Conservation (phyloP, 1,139 yeast species). For the Debaryomyces udenii region DNA sequence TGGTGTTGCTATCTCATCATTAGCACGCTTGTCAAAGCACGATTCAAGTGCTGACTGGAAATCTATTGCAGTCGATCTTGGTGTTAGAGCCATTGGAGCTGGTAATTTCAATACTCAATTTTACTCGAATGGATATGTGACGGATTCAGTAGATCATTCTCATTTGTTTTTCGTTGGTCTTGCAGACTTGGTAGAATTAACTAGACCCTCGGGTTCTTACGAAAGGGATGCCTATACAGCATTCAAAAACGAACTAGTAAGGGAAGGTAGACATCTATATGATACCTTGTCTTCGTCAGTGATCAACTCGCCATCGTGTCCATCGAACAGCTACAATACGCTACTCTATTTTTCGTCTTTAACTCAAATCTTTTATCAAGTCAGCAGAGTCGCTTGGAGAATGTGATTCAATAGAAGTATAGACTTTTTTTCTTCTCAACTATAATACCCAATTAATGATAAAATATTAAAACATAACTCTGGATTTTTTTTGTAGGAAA, state of each 20-base stretch:
- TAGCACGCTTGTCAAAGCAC: slow-evolving; percentile 20
- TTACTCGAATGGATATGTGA: slow-evolving; percentile 18
- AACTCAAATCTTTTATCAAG: slow-evolving; percentile 26
- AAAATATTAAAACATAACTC: slow-evolving; percentile 16
- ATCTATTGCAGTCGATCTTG: slow-evolving; percentile 22
- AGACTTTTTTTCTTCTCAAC: background rate
- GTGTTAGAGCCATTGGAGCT: slow-evolving; percentile 17
- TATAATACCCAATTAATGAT: slow-evolving; percentile 15
- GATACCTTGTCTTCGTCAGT: slow-evolving; percentile 16
- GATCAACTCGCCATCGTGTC: slow-evolving; percentile 13
- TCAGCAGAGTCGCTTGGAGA: slow-evolving; percentile 19
- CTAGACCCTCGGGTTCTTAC: slow-evolving; percentile 20
- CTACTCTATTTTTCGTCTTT: slow-evolving; percentile 25
- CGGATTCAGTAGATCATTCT: slow-evolving; percentile 22
- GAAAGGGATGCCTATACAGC: slow-evolving; percentile 14
- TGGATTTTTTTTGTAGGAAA: slow-evolving; percentile 4
- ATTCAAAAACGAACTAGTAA: slow-evolving; percentile 22
- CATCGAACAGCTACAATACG: slow-evolving; percentile 13
- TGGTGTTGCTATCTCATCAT: slow-evolving; percentile 29
- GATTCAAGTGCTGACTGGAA: slow-evolving; percentile 18
- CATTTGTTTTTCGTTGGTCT: slow-evolving; percentile 26
- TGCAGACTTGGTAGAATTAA: slow-evolving; percentile 22
- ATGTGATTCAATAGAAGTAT: slow-evolving; percentile 12
- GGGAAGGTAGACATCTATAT: slow-evolving; percentile 27
- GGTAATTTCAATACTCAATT: background rate